Evolutionary conservation across 176 grass and related monocot species (phyloP), one percentile per base, ranked within the genome.

Genomic region (Elaeis guineensis): DNA sequence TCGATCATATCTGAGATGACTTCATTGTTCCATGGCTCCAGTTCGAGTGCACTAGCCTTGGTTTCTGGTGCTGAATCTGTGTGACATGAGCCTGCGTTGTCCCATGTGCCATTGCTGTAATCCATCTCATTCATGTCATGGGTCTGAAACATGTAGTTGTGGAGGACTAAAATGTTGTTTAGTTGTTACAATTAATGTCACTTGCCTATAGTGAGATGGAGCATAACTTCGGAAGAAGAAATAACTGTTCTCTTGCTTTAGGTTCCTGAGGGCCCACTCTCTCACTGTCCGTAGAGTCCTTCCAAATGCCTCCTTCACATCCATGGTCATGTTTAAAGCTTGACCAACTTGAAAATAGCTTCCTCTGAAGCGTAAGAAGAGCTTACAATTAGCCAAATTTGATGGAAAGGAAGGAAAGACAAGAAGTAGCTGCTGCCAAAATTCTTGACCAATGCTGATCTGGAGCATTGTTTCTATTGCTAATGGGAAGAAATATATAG

Each of bases 51-150:
- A 21, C 30, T 25, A 28, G 61, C 20, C 18, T 55, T 19, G 17
- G 14, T 28, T 49, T 39, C 28, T 16, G 79, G 79, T 22, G 71
- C 62, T 7, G 55, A 32, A 23, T 57, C 69, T 0, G 18, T 3
- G 1, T 39, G 19, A 58, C 79, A 82, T 3, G 73, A 50, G 17
- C 79, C 79, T 1, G 70, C 66, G 2, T 21, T 22, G 4, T 77
- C 61, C 73, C 79, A 77, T 8, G 79, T 67, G 14, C 79, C 79
- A 16, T 82, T 72, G 6, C 79, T 82, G 66, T 20, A 54, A 25
- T 57, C 55, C 39, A 52, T 19, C 16, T 17, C 26, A 14, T 25
- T 29, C 29, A 71, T 25, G 49, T 44, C 25, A 55, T 23, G 21
- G 26, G 50, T 21, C 16, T 58, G 6, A 62, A 8, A 51, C 57